phyloP scores from a whole-genome alignment of 2,329 filamentous ascomycete species.

The Alternaria gaisen region DNA sequence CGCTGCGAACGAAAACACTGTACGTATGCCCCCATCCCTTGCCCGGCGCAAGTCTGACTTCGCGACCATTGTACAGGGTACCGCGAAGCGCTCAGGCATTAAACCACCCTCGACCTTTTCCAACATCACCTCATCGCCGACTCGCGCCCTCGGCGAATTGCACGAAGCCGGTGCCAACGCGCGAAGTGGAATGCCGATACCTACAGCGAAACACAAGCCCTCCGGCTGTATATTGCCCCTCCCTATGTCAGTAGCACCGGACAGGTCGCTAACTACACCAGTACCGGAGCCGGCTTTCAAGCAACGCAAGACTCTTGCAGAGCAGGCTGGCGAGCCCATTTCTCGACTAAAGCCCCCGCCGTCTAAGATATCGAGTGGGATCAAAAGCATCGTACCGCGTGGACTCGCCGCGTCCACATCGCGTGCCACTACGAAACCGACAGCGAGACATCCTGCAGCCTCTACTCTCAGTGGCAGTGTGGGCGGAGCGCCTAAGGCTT shows the following conservation, averaged over 20 bases:
- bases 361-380: slow-evolving; percentile 48
- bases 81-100: slow-evolving; percentile 42
- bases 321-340: slow-evolving; percentile 59
- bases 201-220: slow-evolving; percentile 62
- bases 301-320: slow-evolving; percentile 59
- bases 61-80: slow-evolving; percentile 25
- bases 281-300: slow-evolving; percentile 60
- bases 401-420: slow-evolving; percentile 49
- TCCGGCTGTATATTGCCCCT: slow-evolving; percentile 54
- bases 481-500: slow-evolving; percentile 61
- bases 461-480: slow-evolving; percentile 63
- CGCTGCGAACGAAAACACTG: slow-evolving; percentile 41
- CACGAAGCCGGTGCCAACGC: slow-evolving; percentile 63
- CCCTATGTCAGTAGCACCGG: slow-evolving; percentile 9
- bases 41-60: slow-evolving; percentile 24
- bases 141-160: slow-evolving; percentile 59
- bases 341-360: slow-evolving; percentile 54
- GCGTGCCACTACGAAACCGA: slow-evolving; percentile 54
- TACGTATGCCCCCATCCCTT: slow-evolving; percentile 22
- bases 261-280: slow-evolving; percentile 38
- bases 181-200: slow-evolving; percentile 59
- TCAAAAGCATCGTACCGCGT: slow-evolving; percentile 59
- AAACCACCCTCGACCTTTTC: slow-evolving; percentile 40
- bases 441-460: slow-evolving; percentile 55
- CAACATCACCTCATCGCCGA: slow-evolving; percentile 32